These are phyloP conservation scores for barrel medic (Medicago truncatula) DNA, from an alignment of 306 rosid genomes.

Conservation along the genomic window MtrunA17r5.0-ANR NC_053046.1:41165001-41165500, in stretches of 20 bases:
- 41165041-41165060: not conserved
- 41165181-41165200: not conserved
- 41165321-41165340: conserved; percentile 72
- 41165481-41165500: conserved; percentile 83
- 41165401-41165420: conserved; percentile 63
- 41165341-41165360: conserved; percentile 76
- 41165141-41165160: not conserved
- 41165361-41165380: conserved; percentile 70
- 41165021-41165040: not conserved
- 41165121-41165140: not conserved
- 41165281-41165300: conserved; percentile 73
- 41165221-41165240: too few species aligned
- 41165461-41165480: conserved; percentile 77
- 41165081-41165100: not conserved
- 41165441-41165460: conserved; percentile 63
- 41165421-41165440: conserved; percentile 77
- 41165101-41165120: not conserved
- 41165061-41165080: conserved; percentile 5
- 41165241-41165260: too few species aligned
- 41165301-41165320: conserved; percentile 67
- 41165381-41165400: conserved; percentile 60
- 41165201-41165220: not conserved
- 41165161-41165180: not conserved
- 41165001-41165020: not conserved
- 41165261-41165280: conserved; percentile 71